phyloP scores from a whole-genome alignment of 208 protist species.

The Leptomonas seymouri region DNA sequence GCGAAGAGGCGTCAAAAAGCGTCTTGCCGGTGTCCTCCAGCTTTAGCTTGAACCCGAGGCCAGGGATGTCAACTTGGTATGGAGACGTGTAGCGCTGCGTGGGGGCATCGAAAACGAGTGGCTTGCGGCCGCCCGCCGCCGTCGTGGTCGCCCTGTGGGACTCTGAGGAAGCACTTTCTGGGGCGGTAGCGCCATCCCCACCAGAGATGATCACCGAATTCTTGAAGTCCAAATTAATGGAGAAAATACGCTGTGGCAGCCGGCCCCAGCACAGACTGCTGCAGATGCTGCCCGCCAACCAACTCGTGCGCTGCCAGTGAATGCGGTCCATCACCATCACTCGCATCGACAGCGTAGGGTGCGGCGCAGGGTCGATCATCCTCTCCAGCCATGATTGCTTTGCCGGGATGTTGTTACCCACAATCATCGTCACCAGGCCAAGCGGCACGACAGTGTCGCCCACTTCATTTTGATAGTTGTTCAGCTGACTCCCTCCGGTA shows the following conservation, averaged over 20 bases:
- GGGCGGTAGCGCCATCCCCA: neutral
- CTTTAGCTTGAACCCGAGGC: slow-evolving; percentile 53
- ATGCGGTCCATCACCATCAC: slow-evolving; percentile 80
- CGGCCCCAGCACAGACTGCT: slow-evolving; percentile 77
- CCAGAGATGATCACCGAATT: slow-evolving; percentile 60
- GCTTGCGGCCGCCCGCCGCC: slow-evolving; percentile 5
- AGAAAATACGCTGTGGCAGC: slow-evolving; percentile 77
- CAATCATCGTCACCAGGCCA: slow-evolving; percentile 81
- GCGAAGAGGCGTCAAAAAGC: slow-evolving; percentile 52
- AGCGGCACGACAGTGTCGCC: slow-evolving; percentile 61
- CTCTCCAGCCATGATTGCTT: slow-evolving; percentile 59
- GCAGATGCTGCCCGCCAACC: slow-evolving; percentile 75
- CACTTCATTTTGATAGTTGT: slow-evolving; percentile 42
- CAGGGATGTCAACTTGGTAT: slow-evolving; percentile 61
- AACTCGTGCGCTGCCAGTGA: slow-evolving; percentile 85
- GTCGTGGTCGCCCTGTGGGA: neutral
- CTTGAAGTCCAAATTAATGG: slow-evolving; percentile 75
- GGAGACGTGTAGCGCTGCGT: slow-evolving; percentile 51
- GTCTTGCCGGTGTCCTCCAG: slow-evolving; percentile 68
- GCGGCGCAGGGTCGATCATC: slow-evolving; percentile 67
- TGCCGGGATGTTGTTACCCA: slow-evolving; percentile 66
- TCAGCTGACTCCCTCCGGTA: slow-evolving; percentile 36
- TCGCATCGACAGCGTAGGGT: slow-evolving; percentile 75
- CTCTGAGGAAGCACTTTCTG: neutral
- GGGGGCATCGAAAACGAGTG: slow-evolving; percentile 44